Conservation (phyloP, 1,284 basidiomycete genomes). For the Irpex sp. region DNA sequence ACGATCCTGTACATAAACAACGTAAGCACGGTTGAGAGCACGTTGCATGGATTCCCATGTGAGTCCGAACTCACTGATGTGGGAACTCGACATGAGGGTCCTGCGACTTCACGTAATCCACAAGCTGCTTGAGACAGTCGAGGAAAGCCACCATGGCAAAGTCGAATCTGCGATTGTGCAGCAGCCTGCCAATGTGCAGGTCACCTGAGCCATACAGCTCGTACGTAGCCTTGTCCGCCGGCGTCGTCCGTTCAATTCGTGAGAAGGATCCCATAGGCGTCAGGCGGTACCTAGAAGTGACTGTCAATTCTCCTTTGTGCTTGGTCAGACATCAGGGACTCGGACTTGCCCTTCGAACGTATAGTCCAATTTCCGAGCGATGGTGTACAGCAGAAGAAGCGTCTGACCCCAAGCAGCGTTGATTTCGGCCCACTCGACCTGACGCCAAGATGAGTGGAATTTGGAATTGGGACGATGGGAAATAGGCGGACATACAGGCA, state of each 20-base stretch:
- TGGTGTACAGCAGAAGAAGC: conserved; percentile 85
- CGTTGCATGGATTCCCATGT: conserved; percentile 5
- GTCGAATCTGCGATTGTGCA: conserved; percentile 96
- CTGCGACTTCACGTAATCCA: conserved; percentile 77
- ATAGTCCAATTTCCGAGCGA: conserved; percentile 87
- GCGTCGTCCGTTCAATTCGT: conserved; percentile 76
- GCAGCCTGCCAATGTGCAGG: conserved; percentile 79
- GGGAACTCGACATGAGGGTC: conserved; percentile 78
- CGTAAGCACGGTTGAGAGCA: conserved; percentile 5
- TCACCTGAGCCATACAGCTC: conserved; percentile 92
- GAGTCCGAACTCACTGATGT: conserved; percentile 63
- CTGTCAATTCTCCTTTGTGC: conserved; percentile 10
- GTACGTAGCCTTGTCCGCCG: conserved; percentile 78
- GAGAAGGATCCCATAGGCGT: conserved; percentile 94
- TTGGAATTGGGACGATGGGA: background rate
- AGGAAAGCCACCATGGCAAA: conserved; percentile 95
- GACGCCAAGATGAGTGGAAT: conserved; percentile 1
- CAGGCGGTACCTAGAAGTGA: conserved; percentile 69
- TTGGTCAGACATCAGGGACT: background rate
- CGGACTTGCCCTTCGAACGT: conserved; percentile 75
- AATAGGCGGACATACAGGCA: conserved; percentile 47
- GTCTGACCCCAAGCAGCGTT: conserved; percentile 99
- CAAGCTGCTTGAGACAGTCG: conserved; percentile 89
- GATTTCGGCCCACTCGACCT: conserved; percentile 98
- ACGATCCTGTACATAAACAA: conserved; percentile 55